Percentiles rank a stretch among this genome's conserved stretches.
These are phyloP conservation scores for Phytophthora europaea DNA, from an alignment of 352 stramenopile species.

Conservation along the genomic window DNA sequence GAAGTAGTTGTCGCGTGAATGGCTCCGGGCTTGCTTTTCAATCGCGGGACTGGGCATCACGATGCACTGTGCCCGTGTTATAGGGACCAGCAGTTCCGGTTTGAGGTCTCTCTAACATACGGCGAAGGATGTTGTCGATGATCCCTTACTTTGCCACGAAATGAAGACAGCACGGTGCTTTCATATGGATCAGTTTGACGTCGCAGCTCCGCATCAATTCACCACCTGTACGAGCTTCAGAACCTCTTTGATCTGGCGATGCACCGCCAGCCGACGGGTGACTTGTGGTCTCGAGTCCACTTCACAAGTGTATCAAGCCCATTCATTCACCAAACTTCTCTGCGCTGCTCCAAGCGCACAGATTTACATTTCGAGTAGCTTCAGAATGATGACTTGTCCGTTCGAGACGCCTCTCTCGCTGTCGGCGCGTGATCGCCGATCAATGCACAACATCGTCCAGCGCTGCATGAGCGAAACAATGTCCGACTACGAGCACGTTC, in stretches of 20 bases:
- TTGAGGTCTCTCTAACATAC: slow-evolving; percentile 14
- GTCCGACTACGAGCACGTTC: slow-evolving; percentile 43
- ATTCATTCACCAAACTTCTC: slow-evolving; percentile 31
- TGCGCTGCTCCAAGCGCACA: slow-evolving; percentile 3
- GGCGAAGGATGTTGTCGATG: slow-evolving; percentile 1
- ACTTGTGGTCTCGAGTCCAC: slow-evolving; percentile 19
- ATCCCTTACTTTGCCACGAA: slow-evolving; percentile 1
- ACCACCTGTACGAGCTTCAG: slow-evolving; percentile 3
- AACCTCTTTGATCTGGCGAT: not conserved
- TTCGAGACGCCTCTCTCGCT: slow-evolving; percentile 40
- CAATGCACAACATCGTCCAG: slow-evolving; percentile 33
- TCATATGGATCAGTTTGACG: slow-evolving; percentile 20
- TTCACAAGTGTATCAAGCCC: not conserved
- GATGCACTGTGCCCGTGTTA: not conserved
- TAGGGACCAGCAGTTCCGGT: slow-evolving; percentile 19
- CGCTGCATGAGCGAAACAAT: slow-evolving; percentile 35
- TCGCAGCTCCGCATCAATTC: slow-evolving; percentile 28
- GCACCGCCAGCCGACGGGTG: not conserved
- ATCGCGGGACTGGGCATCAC: not conserved
- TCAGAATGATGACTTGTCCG: slow-evolving; percentile 20
- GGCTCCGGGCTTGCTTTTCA: not conserved
- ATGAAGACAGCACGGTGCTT: slow-evolving; percentile 1
- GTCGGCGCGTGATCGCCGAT: slow-evolving; percentile 34
- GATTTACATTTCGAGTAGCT: slow-evolving; percentile 16
- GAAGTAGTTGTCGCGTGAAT: slow-evolving; percentile 27